Base-by-base conservation (phyloP, 1,139 yeast species). In the Protomyces pachydermus region DNA sequence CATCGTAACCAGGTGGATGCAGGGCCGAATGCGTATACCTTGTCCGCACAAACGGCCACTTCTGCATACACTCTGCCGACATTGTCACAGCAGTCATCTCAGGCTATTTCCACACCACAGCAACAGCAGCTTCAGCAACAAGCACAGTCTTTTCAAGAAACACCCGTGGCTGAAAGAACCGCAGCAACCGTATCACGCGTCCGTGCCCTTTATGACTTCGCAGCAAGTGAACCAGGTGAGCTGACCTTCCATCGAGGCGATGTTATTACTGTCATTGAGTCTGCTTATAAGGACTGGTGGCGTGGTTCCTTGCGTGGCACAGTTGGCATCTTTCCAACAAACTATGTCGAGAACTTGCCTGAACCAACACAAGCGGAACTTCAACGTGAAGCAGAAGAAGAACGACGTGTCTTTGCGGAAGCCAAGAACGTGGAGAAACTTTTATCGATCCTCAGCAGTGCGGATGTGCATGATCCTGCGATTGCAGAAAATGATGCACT, bases 231-330 rank as follows among this genome's bases (percentile, higher is more conserved):
- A 64, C 75, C 76, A 14, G 79, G 79, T n/a, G 81, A 79, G 69
- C 71, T 79, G 55, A 72, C 79, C 9, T 79, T 79, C 70, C 69
- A 72, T 67, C 65, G 73, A 65, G 77, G 80, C 58, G 76, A 75
- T 69, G 66, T 77, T 46, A 91, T 93, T 58, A 86, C 87, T 0
- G 96, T 93, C 0, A 81, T 91, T 57, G 98, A 91, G 71, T 82
- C 88, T 18, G 96, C 88, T 5, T 91, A 91, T 74, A 81, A 90
- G 67, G 98, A 93, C 73, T 93, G 98, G 98, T 89, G 97, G 88
- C 81, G 90, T 70, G 98, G 98, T 3, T 84, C 93, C 3, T 77
- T 91, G 61, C 81, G 83, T 65, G 97, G 97, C 0, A 81, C 81
- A 65, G 80, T 84, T 55, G 98, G 98, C 35, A 87, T 93, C n/a